phyloP scores from a whole-genome alignment of 208 protist genomes.

The Trichomonas vaginalis region DNA sequence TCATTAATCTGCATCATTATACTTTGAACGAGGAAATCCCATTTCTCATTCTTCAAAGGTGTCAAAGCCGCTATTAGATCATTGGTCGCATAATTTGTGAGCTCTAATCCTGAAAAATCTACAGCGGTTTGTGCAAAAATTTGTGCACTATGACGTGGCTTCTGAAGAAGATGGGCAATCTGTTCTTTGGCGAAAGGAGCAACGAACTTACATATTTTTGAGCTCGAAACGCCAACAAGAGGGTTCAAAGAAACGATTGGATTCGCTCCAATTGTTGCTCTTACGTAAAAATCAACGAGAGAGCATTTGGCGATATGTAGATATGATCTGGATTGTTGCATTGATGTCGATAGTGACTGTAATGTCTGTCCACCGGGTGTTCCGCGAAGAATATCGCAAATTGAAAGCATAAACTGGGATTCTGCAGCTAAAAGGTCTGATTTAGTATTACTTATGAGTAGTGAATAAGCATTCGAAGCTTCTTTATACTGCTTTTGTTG shows the following conservation, averaged over 20 bases:
- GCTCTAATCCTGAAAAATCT: neutral
- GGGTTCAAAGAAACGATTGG: neutral
- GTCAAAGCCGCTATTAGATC: neutral
- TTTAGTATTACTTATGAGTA: neutral
- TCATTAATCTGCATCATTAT: neutral
- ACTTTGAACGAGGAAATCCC: neutral
- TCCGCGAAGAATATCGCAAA: neutral
- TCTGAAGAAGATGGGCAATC: neutral
- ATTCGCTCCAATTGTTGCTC: neutral
- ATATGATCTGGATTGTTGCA: neutral
- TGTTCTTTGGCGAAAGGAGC: neutral
- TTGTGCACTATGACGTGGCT: neutral
- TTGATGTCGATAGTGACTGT: neutral
- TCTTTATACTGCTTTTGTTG: neutral
- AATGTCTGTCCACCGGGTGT: neutral
- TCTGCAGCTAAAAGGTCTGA: neutral
- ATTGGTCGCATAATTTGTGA: neutral
- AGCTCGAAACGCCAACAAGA: neutral
- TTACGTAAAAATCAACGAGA: neutral
- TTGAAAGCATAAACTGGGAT: neutral
- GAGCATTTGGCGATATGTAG: neutral
- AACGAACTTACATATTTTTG: neutral
- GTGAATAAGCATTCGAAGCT: neutral
- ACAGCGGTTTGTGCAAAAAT: neutral
- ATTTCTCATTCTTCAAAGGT: neutral